Base-by-base conservation (phyloP, 176 grass and related monocot genomes). In the Calamus simplicifolius region DNA sequence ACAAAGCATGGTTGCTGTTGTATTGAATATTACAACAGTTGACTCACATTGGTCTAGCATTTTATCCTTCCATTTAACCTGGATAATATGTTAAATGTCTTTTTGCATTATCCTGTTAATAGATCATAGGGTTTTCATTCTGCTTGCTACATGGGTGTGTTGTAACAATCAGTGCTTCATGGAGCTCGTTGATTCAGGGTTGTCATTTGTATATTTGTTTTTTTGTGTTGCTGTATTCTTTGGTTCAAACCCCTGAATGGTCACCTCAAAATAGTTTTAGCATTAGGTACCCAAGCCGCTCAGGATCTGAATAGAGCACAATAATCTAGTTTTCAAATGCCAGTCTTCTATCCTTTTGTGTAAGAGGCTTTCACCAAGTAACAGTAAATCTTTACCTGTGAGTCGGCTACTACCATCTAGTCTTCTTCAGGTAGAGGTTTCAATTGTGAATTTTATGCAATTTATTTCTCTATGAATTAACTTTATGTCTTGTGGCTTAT, bases 231-330 rank as follows among this genome's bases (percentile, higher is more conserved):
- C 30, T 43, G 35, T 43, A 43, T 52, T 61, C 18, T 52, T 13
- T 74, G 51, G 60, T 14, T 71, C 23, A 55, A 79, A 62, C 54
- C 75, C 35, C 49, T 27, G 16, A 18, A 43, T 61, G 18, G 19
- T 77, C 3, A 55, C 74, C 65, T 80, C n/a, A 61, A 80, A 84
- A 67, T 77, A 52, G 67, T 84, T 80, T 77, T 60, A 71, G 76
- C 73, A 59, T 70, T 71, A 77, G 69, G 73, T 77, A 79, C 48
- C 71, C 23, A 54, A 73, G 56, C 70, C 6, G 57, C 52, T 50
- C 25, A 49, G 63, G 60, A 63, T 65, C 50, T 30, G 58, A 81
- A 64, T 12, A 50, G 52, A 57, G 48, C 25, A 28, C 4, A 54
- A 17, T 59, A 61, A 63, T 61, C 27, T 81, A 74, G 18, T 68